phyloP scores from a whole-genome alignment of 2,329 filamentous ascomycete species.

The Penicillium sp. region DNA sequence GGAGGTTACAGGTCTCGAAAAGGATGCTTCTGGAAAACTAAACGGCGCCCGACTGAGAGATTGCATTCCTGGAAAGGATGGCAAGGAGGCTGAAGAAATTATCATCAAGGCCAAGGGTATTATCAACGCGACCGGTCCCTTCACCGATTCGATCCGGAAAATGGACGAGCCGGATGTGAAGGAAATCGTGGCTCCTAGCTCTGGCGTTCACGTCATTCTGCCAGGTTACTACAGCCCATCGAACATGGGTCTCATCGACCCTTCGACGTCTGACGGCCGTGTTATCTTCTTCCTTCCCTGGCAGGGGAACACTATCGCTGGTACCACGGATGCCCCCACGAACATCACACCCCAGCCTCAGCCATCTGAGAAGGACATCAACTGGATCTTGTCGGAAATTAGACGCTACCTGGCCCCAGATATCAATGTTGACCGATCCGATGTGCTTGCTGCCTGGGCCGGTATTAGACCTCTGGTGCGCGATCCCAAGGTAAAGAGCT shows the following conservation, averaged over 20 bases:
- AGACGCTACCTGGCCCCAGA: conserved; percentile 80
- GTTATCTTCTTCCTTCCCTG: conserved; percentile 94
- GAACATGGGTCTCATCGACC: conserved; percentile 87
- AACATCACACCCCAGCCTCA: conserved; percentile 74
- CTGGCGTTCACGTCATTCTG: conserved; percentile 83
- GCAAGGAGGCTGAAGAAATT: conserved; percentile 66
- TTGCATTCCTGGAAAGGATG: conserved; percentile 68
- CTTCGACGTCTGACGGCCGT: conserved; percentile 82
- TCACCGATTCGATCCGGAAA: conserved; percentile 83
- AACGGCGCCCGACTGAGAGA: conserved; percentile 77
- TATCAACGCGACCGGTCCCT: conserved; percentile 88
- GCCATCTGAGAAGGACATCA: conserved; percentile 81
- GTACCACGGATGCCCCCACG: conserved; percentile 81
- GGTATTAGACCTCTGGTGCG: conserved; percentile 85
- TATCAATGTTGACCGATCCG: conserved; percentile 81
- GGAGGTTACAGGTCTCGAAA: conserved; percentile 77
- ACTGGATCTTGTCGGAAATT: conserved; percentile 86
- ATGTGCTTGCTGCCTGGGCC: conserved; percentile 89
- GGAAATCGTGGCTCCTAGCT: conserved; percentile 84
- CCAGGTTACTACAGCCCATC: conserved; percentile 85
- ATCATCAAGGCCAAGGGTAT: conserved; percentile 77
- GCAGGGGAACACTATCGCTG: conserved; percentile 91
- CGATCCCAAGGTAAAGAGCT: conserved; percentile 83
- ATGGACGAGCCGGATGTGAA: conserved; percentile 75
- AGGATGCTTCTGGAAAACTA: conserved; percentile 73